Base-by-base conservation (phyloP, 2,329 filamentous ascomycete genomes). In the Penicillium palitans region DNA sequence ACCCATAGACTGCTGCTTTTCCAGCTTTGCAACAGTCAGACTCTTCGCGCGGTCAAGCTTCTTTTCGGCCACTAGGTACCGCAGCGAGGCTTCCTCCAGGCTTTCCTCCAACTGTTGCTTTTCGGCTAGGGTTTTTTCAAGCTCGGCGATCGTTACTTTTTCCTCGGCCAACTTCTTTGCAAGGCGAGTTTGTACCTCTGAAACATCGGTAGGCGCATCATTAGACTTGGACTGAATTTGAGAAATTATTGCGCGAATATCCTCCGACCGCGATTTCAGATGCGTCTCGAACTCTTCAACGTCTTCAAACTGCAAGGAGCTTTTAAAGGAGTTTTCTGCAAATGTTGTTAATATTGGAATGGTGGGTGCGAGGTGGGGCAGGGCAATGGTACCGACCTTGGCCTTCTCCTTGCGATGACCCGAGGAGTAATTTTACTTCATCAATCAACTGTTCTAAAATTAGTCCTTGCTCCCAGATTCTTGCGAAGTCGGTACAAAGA, bases 61-160 rank as follows among this genome's bases (percentile, higher is more conserved):
- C 79, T 96, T 96, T 74, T 99, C 95, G 0, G 95, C 95, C 66
- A 96, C 90, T 80, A 98, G 91, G 70, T 96, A 98, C 64, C 95
- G 86, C 59, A 96, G 81, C 6, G 92, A 96, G 17, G 93, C 95
- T 35, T 86, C 88, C 71, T 98, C 93, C 21, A 98, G 81, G 61
- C 93, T 89, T 69, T 95, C 90, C 47, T 91, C 91, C 4, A 96
- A 81, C 66, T 90, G 87, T 54, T 96, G 89, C 68, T 95, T 96
- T 68, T 97, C 92, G 7, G 84, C 81, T 49, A 86, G 83, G 13
- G 93, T 79, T 54, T 88, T 85, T 64, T 96, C 91, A 51, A 96
- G 77, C 71, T 93, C 90, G 39, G 89, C 82, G 12, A 90, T 80
- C 66, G 90, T 87, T 55, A 88, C 87, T 72, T 98, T 99, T 72